Evolutionary conservation across 2,329 filamentous ascomycete genomes (phyloP).

Genomic region (Coniochaeta sp.): DNA sequence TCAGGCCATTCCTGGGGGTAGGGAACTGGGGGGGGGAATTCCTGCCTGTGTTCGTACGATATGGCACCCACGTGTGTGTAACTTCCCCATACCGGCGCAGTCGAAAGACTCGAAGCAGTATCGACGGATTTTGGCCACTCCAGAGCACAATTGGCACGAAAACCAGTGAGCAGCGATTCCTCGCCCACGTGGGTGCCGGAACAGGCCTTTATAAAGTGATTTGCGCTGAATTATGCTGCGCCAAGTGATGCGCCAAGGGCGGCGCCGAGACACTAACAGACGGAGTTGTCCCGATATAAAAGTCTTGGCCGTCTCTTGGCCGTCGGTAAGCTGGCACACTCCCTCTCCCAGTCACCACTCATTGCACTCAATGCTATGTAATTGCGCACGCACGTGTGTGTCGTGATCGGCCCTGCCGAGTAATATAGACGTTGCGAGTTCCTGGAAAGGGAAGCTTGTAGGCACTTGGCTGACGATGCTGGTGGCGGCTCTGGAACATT

Average conservation of each 20-base stretch:
- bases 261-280: not conserved
- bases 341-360: not conserved
- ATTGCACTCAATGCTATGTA: not conserved
- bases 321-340: not conserved
- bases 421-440: not conserved
- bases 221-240: not conserved
- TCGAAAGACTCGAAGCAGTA: not conserved
- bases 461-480: not conserved
- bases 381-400: not conserved
- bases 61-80: not conserved
- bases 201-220: not conserved
- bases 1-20: too few relatives aligned
- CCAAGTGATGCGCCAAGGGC: conserved; percentile 1
- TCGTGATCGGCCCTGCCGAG: not conserved
- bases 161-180: not conserved
- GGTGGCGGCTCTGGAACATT: not conserved
- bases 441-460: not conserved
- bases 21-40: too few relatives aligned
- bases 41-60: not conserved
- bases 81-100: not conserved
- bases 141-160: not conserved
- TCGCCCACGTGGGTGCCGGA: not conserved
- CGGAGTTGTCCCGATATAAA: not conserved
- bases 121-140: not conserved
- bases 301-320: not conserved